A percentile compares a stretch with the other conserved stretches of the same genome.
Conservation (phyloP, 169 alveolate species). For the Eimeria mitis region DNA sequence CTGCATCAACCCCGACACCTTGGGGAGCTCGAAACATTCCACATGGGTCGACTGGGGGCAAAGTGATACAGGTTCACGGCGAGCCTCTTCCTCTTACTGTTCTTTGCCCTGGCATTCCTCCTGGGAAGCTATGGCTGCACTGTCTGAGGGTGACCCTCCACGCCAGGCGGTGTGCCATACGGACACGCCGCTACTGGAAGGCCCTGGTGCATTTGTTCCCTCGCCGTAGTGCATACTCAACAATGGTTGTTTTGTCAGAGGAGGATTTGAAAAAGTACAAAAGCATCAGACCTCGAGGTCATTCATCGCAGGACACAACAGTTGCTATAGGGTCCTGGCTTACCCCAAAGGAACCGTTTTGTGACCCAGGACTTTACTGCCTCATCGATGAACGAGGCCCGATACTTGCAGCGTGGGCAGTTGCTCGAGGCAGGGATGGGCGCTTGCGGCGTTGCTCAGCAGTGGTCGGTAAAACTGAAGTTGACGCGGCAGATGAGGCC, state of each 20-base stretch:
- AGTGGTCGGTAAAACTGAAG: background rate
- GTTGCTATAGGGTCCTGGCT: background rate
- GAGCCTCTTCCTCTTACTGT: constrained; percentile 41
- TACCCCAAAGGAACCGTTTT: constrained; percentile 56
- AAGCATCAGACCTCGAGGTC: constrained; percentile 7
- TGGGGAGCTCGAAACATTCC: background rate
- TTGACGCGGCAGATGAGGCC: background rate
- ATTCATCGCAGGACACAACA: background rate
- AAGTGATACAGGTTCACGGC: constrained; percentile 51
- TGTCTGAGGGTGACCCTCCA: constrained; percentile 69
- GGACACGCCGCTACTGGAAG: constrained; percentile 63
- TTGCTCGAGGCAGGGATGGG: constrained; percentile 32
- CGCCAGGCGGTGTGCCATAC: constrained; percentile 65
- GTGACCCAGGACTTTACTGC: constrained; percentile 41
- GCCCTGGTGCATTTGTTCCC: constrained; percentile 69
- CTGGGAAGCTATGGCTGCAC: constrained; percentile 26
- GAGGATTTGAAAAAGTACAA: constrained; percentile 1
- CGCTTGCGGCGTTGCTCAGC: constrained; percentile 67
- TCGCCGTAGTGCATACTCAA: constrained; percentile 55
- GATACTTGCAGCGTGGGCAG: constrained; percentile 61
- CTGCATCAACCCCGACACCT: background rate
- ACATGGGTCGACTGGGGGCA: background rate
- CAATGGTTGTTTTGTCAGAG: constrained; percentile 19
- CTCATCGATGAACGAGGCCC: constrained; percentile 38
- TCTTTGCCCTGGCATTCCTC: constrained; percentile 6